Evolutionary conservation across 352 stramenopile genomes (phyloP).

Genomic region (Globisporangium middletonii): DNA sequence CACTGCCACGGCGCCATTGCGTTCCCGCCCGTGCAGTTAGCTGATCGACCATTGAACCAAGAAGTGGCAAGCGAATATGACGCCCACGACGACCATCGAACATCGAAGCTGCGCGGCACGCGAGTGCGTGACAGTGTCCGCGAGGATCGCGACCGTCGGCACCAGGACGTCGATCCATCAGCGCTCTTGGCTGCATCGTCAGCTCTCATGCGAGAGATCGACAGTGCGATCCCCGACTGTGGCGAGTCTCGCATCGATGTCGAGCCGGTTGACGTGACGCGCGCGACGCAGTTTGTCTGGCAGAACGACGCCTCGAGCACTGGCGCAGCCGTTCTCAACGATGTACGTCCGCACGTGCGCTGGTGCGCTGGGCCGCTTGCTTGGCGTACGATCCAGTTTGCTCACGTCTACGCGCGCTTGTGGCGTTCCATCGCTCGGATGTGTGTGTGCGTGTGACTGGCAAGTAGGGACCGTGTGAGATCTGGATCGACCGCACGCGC

Average conservation of each 20-base stretch:
- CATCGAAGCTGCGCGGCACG: not conserved
- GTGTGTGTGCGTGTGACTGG: not conserved
- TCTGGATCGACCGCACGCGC: constrained; percentile 31
- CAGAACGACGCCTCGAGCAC: constrained; percentile 11
- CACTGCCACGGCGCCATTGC: constrained; percentile 5
- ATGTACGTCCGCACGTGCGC: not conserved
- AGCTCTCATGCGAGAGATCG: constrained; percentile 9
- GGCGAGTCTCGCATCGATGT: constrained; percentile 8
- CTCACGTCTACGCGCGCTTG: too few relatives aligned
- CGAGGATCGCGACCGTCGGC: not conserved
- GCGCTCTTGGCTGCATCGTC: not conserved
- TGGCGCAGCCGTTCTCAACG: constrained; percentile 8
- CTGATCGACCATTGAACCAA: not conserved
- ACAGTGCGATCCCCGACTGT: constrained; percentile 13
- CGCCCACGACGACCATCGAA: not conserved
- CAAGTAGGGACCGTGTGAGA: constrained; percentile 31
- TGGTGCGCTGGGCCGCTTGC: not conserved
- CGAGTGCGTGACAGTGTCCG: not conserved
- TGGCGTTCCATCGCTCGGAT: too few relatives aligned
- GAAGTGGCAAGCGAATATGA: not conserved
- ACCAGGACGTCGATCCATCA: not conserved
- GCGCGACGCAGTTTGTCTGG: constrained; percentile 15
- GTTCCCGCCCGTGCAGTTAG: constrained; percentile 17
- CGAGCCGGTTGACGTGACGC: constrained; percentile 13
- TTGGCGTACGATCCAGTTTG: not conserved